Evolutionary conservation across 805 yeast species (phyloP).

Genomic region (Teunomyces aglyptinius): DNA sequence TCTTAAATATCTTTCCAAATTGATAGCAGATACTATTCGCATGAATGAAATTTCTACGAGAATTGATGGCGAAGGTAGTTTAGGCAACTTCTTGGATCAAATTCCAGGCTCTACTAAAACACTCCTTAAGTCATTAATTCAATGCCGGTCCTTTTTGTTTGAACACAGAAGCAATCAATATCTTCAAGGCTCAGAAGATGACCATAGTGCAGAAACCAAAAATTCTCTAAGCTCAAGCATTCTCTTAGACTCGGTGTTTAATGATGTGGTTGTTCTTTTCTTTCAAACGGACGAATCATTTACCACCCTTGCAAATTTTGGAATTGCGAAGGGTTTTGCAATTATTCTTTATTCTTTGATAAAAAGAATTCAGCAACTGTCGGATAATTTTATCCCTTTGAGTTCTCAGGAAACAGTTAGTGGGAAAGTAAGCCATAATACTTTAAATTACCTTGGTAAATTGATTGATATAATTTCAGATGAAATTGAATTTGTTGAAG

Average conservation of each 20-base stretch:
- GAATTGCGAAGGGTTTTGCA: slow-evolving; percentile 27
- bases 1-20: slow-evolving; percentile 20
- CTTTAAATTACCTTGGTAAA: not conserved
- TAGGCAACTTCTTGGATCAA: slow-evolving; percentile 21
- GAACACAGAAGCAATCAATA: slow-evolving; percentile 8
- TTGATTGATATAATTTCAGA: not conserved
- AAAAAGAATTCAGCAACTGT: not conserved
- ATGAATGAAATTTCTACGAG: slow-evolving; percentile 62
- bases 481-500: not conserved
- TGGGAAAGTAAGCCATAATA: not conserved
- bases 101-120: slow-evolving; percentile 29
- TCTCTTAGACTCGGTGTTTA: slow-evolving; percentile 31
- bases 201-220: slow-evolving; percentile 15
- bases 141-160: slow-evolving; percentile 22
- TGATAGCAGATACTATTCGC: slow-evolving; percentile 50
- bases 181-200: slow-evolving; percentile 9
- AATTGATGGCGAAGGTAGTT: slow-evolving; percentile 34
- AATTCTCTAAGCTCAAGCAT: slow-evolving; percentile 24
- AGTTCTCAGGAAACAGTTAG: too few species aligned
- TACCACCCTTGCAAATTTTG: slow-evolving; percentile 31
- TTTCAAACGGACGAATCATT: slow-evolving; percentile 48
- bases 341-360: slow-evolving; percentile 20
- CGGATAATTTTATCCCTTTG: not conserved
- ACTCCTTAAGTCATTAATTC: slow-evolving; percentile 43
- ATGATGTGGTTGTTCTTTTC: slow-evolving; percentile 38